A percentile compares a stretch with the other conserved stretches of the same genome.
Conservation (phyloP, 768 basidiomycete genomes). For the Cytidiella melzeri region DNA sequence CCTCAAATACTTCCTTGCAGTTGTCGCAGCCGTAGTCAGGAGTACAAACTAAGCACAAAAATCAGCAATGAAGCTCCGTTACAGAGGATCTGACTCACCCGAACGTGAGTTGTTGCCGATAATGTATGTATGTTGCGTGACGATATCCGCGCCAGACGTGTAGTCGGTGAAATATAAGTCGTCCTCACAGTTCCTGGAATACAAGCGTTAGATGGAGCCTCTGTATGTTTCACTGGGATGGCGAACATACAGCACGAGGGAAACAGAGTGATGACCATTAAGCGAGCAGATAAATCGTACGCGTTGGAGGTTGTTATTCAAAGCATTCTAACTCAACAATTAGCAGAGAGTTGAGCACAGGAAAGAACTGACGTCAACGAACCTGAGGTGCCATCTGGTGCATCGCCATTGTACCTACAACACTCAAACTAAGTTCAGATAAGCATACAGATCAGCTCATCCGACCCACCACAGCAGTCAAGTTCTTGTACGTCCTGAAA, state of each 20-base stretch:
- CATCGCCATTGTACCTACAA: conserved; percentile 55
- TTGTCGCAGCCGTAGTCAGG: conserved; percentile 61
- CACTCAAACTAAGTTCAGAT: not conserved
- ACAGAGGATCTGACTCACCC: conserved; percentile 25
- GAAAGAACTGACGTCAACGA: not conserved
- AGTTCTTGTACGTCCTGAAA: conserved; percentile 55
- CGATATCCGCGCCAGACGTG: conserved; percentile 58
- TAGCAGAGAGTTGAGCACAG: not conserved
- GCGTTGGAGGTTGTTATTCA: conserved; percentile 47
- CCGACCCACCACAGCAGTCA: conserved; percentile 44
- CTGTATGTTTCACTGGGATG: not conserved
- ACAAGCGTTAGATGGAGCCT: not conserved
- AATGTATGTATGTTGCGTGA: conserved; percentile 62
- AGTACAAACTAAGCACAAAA: conserved; percentile 41
- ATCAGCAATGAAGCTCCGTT: not conserved
- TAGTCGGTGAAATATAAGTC: conserved; percentile 57
- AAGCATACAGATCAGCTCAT: not conserved
- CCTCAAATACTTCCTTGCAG: conserved; percentile 62
- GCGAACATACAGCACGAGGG: conserved; percentile 34
- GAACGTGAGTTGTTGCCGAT: conserved; percentile 54
- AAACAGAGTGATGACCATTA: conserved; percentile 55
- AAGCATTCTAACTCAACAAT: conserved; percentile 34
- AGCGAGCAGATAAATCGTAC: conserved; percentile 41
- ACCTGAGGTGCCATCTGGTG: conserved; percentile 62
- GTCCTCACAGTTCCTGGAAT: conserved; percentile 41